Conservation (phyloP, 176 grass and related monocot species). For the Cocos nucifera region DNA sequence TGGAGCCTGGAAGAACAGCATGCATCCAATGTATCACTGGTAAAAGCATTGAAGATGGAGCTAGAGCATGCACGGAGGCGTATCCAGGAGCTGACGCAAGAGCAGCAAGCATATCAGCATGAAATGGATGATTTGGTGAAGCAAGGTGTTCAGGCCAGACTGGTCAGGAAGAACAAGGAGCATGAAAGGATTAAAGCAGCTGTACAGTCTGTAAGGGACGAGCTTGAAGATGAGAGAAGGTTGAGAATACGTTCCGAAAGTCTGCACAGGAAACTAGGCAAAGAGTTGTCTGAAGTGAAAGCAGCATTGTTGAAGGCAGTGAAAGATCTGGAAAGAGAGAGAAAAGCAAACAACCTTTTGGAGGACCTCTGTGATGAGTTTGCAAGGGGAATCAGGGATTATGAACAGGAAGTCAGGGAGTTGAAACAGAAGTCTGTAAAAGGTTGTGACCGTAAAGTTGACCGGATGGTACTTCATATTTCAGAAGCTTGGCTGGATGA, state of each 20-base stretch:
- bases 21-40: slow-evolving; percentile 43
- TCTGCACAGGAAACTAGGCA: slow-evolving; percentile 70
- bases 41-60: slow-evolving; percentile 70
- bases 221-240: slow-evolving; percentile 77
- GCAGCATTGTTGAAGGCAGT: slow-evolving; percentile 50
- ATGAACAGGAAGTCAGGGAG: slow-evolving; percentile 77
- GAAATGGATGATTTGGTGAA: slow-evolving; percentile 67
- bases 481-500: slow-evolving; percentile 94
- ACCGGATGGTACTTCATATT: slow-evolving; percentile 77
- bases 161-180: slow-evolving; percentile 63
- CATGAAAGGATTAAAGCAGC: slow-evolving; percentile 60
- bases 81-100: slow-evolving; percentile 68
- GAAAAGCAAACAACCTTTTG: slow-evolving; percentile 48
- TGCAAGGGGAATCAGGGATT: slow-evolving; percentile 75
- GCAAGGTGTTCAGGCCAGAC: slow-evolving; percentile 58
- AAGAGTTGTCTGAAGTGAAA: slow-evolving; percentile 70
- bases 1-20: slow-evolving; percentile 99
- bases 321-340: slow-evolving; percentile 75
- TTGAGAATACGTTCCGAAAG: slow-evolving; percentile 69
- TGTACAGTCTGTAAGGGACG: slow-evolving; percentile 51
- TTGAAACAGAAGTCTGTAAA: slow-evolving; percentile 65
- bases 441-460: slow-evolving; percentile 51
- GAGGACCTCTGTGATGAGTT: slow-evolving; percentile 90
- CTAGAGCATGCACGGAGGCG: slow-evolving; percentile 47
- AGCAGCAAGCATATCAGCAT: slow-evolving; percentile 36